Evolutionary conservation across 2,329 filamentous ascomycete species (phyloP).

Genomic region (Coniochaeta hoffmannii): DNA sequence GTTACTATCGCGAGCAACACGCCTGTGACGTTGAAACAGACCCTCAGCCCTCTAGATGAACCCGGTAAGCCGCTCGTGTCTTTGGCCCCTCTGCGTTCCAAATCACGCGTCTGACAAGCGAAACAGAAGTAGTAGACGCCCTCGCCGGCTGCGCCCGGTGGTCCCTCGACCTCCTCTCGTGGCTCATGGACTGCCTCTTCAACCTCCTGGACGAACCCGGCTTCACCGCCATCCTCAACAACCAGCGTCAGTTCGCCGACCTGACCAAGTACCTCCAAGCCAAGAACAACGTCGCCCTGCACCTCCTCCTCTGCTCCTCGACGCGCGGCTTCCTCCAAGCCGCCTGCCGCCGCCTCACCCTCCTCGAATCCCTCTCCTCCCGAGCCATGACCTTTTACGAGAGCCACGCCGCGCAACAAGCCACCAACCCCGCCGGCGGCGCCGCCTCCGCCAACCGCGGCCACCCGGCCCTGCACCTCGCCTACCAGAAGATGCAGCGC

Average conservation of each 20-base stretch:
- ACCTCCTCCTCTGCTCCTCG: constrained; percentile 64
- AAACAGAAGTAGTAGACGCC: constrained; percentile 60
- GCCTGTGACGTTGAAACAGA: constrained; percentile 45
- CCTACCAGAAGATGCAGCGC: constrained; percentile 47
- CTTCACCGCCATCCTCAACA: constrained; percentile 41
- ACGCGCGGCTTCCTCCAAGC: constrained; percentile 66
- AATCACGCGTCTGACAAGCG: background rate
- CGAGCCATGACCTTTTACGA: constrained; percentile 45
- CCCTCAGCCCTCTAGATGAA: constrained; percentile 55
- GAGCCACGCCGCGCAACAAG: constrained; percentile 29
- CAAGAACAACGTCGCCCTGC: constrained; percentile 50
- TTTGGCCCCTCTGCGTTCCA: background rate
- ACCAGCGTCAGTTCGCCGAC: constrained; percentile 37
- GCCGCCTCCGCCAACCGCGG: constrained; percentile 28
- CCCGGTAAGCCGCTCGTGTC: constrained; percentile 34
- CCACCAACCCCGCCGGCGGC: constrained; percentile 30
- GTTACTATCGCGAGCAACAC: constrained; percentile 56
- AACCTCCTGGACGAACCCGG: constrained; percentile 43
- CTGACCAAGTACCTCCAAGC: constrained; percentile 44
- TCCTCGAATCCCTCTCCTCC: constrained; percentile 43
- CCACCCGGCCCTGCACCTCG: constrained; percentile 47
- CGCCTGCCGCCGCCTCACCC: constrained; percentile 55
- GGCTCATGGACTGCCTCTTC: constrained; percentile 53
- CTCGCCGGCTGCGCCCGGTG: constrained; percentile 71
- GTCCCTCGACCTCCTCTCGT: constrained; percentile 64